Evolutionary conservation across 2,329 filamentous ascomycete genomes (phyloP).

Genomic region (Fusarium newnesense): DNA sequence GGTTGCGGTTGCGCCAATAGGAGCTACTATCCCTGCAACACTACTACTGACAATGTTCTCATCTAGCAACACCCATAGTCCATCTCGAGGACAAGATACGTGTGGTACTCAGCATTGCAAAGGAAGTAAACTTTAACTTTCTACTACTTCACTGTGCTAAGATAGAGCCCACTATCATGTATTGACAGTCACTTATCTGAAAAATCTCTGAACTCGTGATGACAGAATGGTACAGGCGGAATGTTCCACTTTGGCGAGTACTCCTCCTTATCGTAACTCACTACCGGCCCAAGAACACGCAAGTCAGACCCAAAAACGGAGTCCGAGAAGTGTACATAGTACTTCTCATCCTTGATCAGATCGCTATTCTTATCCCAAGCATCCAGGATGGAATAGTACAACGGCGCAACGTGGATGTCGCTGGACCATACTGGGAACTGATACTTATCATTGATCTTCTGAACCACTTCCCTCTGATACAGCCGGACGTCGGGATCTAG

Average conservation of each 20-base stretch:
- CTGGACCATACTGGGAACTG: neutral
- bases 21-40: too few relatives aligned
- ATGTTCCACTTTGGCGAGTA: neutral
- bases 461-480: neutral
- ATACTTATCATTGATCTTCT: neutral
- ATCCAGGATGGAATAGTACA: neutral
- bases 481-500: neutral
- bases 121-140: neutral
- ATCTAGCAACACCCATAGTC: neutral
- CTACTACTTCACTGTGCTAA: neutral
- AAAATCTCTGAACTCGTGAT: neutral
- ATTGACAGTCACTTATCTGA: neutral
- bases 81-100: neutral
- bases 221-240: neutral
- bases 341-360: neutral
- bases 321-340: neutral
- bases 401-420: neutral
- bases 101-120: neutral
- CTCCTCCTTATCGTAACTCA: neutral
- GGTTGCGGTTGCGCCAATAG: too few relatives aligned
- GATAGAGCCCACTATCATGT: neutral
- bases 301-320: neutral
- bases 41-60: neutral
- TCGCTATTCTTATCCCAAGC: neutral
- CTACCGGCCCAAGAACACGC: neutral